Evolutionary conservation across 768 basidiomycete species (phyloP).

Genomic region (Termitomyces heimii): DNA sequence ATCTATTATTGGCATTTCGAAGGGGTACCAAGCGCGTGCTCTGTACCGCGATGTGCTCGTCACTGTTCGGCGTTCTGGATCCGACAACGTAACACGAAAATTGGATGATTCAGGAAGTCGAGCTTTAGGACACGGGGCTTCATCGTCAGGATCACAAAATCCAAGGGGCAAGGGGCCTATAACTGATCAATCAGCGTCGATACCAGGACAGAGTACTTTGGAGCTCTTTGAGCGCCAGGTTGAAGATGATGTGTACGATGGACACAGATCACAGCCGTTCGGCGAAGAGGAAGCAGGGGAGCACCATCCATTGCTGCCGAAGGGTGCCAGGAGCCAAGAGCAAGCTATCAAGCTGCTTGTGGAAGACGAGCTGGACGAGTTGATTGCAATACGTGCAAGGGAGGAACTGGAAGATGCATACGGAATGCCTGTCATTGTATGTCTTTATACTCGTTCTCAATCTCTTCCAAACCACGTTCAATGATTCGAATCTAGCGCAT

Average conservation of each 20-base stretch:
- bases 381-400: conserved; percentile 56
- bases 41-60: conserved; percentile 70
- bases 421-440: conserved; percentile 72
- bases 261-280: neutral
- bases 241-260: conserved; percentile 13
- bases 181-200: neutral
- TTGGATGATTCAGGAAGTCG: neutral
- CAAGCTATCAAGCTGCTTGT: conserved; percentile 34
- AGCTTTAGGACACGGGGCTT: neutral
- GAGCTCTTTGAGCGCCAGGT: conserved; percentile 13
- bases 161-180: neutral
- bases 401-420: conserved; percentile 79
- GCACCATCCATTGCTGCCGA: conserved; percentile 29
- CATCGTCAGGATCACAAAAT: neutral
- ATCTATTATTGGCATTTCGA: conserved; percentile 54
- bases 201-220: conserved; percentile 1
- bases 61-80: conserved; percentile 15
- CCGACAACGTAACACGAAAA: neutral
- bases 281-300: conserved; percentile 17
- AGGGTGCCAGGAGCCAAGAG: conserved; percentile 2
- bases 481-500: conserved; percentile 38
- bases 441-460: conserved; percentile 19
- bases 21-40: conserved; percentile 64
- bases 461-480: neutral
- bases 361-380: conserved; percentile 60